phyloP scores from a whole-genome alignment of 495 filamentous ascomycete species.

The Talaromyces trachyspermus region DNA sequence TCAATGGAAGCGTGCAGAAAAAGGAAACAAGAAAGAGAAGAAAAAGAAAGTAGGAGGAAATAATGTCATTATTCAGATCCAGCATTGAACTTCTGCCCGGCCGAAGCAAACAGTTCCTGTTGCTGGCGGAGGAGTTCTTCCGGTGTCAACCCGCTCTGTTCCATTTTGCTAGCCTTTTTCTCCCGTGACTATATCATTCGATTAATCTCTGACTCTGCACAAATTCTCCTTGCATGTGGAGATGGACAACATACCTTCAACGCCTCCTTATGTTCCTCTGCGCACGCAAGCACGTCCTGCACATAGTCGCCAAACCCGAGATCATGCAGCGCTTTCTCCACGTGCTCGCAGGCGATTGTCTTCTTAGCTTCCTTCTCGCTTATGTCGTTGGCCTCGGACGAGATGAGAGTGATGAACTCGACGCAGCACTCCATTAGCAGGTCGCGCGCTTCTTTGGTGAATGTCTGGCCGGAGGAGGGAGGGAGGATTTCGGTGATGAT shows the following conservation, averaged over 20 bases:
- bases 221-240: constrained; percentile 8
- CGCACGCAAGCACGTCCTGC: constrained; percentile 74
- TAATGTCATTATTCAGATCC: constrained; percentile 28
- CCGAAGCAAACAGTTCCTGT: constrained; percentile 81
- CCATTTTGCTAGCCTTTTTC: constrained; percentile 95
- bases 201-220: no score
- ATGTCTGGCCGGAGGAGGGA: constrained; percentile 58
- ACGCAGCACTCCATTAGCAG: constrained; percentile 97
- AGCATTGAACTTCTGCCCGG: constrained; percentile 65
- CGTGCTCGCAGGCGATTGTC: constrained; percentile 94
- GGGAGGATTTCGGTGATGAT: constrained; percentile 92
- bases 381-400: constrained; percentile 96
- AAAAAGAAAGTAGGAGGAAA: no score
- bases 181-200: constrained; percentile 67
- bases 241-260: constrained; percentile 58
- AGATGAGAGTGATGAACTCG: constrained; percentile 96
- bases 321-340: constrained; percentile 82
- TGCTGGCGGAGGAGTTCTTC: constrained; percentile 86
- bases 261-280: constrained; percentile 84
- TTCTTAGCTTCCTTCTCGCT: constrained; percentile 98
- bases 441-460: constrained; percentile 90
- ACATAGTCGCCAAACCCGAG: constrained; percentile 91
- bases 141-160: constrained; percentile 81
- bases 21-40: no score
- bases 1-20: no score